A percentile compares a stretch with the other conserved stretches of the same genome.
These are phyloP conservation scores for Macrotyloma uniflorum DNA, from an alignment of 306 rosid genomes.

Conservation along the genomic window DNA sequence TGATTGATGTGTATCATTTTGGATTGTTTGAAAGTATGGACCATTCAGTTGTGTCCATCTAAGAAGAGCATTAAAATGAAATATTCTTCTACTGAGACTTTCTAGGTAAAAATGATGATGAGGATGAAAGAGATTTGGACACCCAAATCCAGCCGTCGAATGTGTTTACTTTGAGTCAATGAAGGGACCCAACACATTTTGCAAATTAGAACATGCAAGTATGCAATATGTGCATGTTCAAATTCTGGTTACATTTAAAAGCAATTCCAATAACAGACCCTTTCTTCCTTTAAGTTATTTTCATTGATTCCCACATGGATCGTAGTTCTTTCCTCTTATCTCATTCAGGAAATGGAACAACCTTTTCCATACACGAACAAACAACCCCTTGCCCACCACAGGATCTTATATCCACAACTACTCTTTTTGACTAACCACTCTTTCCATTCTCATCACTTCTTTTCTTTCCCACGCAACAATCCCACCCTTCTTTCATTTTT, in stretches of 20 bases:
- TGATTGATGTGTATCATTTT: slow-evolving; percentile 52
- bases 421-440: slow-evolving; percentile 46
- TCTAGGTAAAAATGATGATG: slow-evolving; percentile 49
- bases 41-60: slow-evolving; percentile 76
- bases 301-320: slow-evolving; percentile 45
- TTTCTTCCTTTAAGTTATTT: not conserved
- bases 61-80: slow-evolving; percentile 69
- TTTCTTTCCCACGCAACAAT: slow-evolving; percentile 51
- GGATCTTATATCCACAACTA: slow-evolving; percentile 47
- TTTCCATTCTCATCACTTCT: slow-evolving; percentile 44
- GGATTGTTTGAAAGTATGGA: slow-evolving; percentile 47
- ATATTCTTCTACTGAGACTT: slow-evolving; percentile 66
- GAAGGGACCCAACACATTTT: not conserved
- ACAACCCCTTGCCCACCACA: slow-evolving; percentile 51
- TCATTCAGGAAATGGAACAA: slow-evolving; percentile 21
- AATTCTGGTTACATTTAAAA: slow-evolving; percentile 5
- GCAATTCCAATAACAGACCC: slow-evolving; percentile 5
- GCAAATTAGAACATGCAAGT: not conserved
- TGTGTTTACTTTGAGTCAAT: slow-evolving; percentile 39
- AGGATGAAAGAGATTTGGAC: slow-evolving; percentile 47
- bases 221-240: slow-evolving; percentile 3
- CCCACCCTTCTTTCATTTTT: slow-evolving; percentile 33
- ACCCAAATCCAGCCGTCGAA: slow-evolving; percentile 32
- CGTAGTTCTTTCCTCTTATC: slow-evolving; percentile 8
- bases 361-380: slow-evolving; percentile 54